Evolutionary conservation across 108 stramenopile genomes (phyloP), one percentile per base, ranked within the genome.

Genomic region (Cyclotella distinguenda): DNA sequence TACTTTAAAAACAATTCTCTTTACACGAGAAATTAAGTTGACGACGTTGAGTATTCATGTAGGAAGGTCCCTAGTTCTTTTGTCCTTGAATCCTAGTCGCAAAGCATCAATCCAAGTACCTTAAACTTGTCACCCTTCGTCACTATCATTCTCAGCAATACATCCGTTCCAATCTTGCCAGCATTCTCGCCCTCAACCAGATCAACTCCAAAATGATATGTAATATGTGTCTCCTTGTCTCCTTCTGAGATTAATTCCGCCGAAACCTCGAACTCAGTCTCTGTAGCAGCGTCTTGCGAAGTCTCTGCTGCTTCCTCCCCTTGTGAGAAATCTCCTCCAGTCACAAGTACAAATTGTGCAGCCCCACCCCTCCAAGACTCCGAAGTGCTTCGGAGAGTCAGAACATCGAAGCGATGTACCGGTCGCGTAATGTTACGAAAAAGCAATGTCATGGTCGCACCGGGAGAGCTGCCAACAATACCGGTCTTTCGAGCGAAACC

Each of bases 401-500:
- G 35, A 6, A 79, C 70, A 34, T 74, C 73, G 35, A 79, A 51
- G 10, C 68, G 60, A 27, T 68, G 68, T 6, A 79, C 48, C 16
- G 68, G 62, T 49, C 68, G 70, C 28, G 72, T 57, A 10, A 79
- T 52, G 36, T 63, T 63, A 21, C 50, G 60, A 55, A 79, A 79
- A 35, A 74, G 60, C 11, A 79, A 39, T 21, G 70, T 70, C 61
- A 79, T 68, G 31, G 62, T 63, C 18, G 78, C 66, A 13, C 78
- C 78, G 7, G 38, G 10, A 26, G 53, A 46, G 7, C 36, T 74
- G 21, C 67, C 78, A n/a, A 79, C 68, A 27, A 79, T 73, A 2
- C 78, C 78, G 15, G 57, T 69, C 68, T 79, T 79, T 64, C 73
- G 68, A 36, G 67, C 25, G 32, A 74, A 79, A n/a, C 78, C 78